phyloP scores from a whole-genome alignment of 2,329 filamentous ascomycete species.

The Colletotrichum sp. region DNA sequence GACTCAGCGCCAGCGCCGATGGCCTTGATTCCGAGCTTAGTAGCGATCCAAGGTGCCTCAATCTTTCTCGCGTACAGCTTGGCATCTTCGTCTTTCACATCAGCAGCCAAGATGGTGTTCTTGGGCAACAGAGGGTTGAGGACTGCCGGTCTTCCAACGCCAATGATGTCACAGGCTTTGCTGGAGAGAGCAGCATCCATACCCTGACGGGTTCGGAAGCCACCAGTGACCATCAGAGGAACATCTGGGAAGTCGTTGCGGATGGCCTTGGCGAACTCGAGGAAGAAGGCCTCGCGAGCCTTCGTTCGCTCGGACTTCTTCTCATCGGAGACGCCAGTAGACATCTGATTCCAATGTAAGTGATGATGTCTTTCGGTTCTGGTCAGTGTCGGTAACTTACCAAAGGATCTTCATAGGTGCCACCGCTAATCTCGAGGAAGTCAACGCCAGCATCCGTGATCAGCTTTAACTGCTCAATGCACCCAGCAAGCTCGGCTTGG shows the following conservation, averaged over 20 bases:
- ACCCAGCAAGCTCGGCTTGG: conserved; percentile 50
- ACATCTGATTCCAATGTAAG: conserved; percentile 1
- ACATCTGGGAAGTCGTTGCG: conserved; percentile 48
- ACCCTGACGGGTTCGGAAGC: conserved; percentile 56
- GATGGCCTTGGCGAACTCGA: conserved; percentile 65
- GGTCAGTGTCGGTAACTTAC: conserved; percentile 31
- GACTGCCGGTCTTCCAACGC: conserved; percentile 42
- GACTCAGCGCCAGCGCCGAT: conserved; percentile 26
- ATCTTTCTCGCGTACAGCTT: conserved; percentile 31
- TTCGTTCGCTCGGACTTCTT: conserved; percentile 47
- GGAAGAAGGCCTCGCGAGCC: conserved; percentile 70
- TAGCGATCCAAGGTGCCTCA: conserved; percentile 24
- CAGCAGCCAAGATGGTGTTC: conserved; percentile 37
- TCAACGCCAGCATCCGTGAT: conserved; percentile 60
- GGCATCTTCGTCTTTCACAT: conserved; percentile 38
- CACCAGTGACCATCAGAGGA: conserved; percentile 65
- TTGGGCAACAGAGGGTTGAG: conserved; percentile 41
- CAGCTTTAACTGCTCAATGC: conserved; percentile 61
- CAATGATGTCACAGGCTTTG: conserved; percentile 46
- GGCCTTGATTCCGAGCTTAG: conserved; percentile 25
- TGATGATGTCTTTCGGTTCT: conserved; percentile 27
- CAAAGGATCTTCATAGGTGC: conserved; percentile 59
- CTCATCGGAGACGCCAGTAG: conserved; percentile 18
- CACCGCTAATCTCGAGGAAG: conserved; percentile 73
- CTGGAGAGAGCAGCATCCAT: conserved; percentile 44